These are phyloP conservation scores for Polychytrium aggregatum DNA, from an alignment of 192 early-diverging fungal genomes.

Conservation along the genomic window DNA sequence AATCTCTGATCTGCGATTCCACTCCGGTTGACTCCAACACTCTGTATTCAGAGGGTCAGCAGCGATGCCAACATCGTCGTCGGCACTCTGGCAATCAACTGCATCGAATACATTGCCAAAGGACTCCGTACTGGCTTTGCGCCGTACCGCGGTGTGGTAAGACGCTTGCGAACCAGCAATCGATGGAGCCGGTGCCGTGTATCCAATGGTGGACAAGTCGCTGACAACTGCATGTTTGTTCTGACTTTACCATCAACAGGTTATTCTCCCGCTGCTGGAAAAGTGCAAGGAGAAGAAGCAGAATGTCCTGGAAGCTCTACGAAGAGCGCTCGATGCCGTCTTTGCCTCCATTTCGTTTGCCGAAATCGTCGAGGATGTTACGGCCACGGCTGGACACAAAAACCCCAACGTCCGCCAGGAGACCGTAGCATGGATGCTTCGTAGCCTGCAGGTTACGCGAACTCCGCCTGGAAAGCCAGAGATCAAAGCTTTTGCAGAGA, in stretches of 20 bases:
- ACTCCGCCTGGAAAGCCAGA: conserved; percentile 67
- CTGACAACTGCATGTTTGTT: conserved; percentile 14
- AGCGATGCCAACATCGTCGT: conserved; percentile 83
- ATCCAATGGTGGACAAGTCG: too few species aligned
- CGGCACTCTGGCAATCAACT: conserved; percentile 66
- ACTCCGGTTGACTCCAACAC: too few species aligned
- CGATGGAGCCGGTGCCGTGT: too few species aligned
- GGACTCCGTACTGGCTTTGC: conserved; percentile 72
- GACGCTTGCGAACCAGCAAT: too few species aligned
- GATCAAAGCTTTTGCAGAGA: conserved; percentile 65
- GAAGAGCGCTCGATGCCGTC: conserved; percentile 72
- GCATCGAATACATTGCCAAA: conserved; percentile 66
- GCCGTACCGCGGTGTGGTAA: conserved; percentile 63
- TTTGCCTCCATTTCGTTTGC: conserved; percentile 53
- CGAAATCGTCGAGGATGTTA: conserved; percentile 71
- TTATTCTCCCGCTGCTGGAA: conserved; percentile 68
- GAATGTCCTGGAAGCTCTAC: conserved; percentile 72
- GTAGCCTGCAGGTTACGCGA: conserved; percentile 61
- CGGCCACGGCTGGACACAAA: conserved; percentile 63
- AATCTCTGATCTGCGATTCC: background rate
- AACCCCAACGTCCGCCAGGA: conserved; percentile 87
- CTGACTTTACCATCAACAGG: conserved; percentile 15
- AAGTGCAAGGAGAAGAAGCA: conserved; percentile 93
- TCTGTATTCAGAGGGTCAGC: too few species aligned
- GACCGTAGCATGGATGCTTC: conserved; percentile 57